phyloP scores from a whole-genome alignment of 139 green algal species.

The Coelastrella sp. region DNA sequence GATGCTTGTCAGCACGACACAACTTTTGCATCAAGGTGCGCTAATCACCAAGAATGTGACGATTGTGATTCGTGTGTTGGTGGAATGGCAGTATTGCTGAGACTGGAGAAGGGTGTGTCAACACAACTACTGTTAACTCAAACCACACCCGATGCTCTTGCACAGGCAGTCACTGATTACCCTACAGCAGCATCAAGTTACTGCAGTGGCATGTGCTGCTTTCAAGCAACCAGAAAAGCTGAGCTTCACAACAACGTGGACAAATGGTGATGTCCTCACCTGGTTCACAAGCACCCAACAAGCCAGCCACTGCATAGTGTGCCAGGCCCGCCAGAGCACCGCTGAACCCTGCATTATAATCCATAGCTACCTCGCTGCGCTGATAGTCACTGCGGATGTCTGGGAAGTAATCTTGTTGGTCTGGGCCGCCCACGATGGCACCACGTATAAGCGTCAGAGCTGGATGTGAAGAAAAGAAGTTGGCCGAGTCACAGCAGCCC shows the following conservation, averaged over 20 bases:
- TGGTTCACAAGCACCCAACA: background rate
- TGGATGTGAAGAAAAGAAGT: conserved; percentile 10
- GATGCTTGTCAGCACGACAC: background rate
- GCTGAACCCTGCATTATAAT: conserved; percentile 40
- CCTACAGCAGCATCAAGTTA: no score
- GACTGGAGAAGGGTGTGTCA: no score
- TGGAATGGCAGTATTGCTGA: no score
- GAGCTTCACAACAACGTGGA: no score
- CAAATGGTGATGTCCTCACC: no score
- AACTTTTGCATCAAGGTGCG: background rate
- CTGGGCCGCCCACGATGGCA: conserved; percentile 21
- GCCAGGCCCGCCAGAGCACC: conserved; percentile 22
- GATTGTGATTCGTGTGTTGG: no score
- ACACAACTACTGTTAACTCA: no score
- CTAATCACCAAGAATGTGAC: background rate
- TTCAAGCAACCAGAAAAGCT: no score
- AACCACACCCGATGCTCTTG: no score
- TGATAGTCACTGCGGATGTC: conserved; percentile 32
- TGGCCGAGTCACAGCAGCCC: conserved; percentile 22
- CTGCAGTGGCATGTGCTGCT: no score
- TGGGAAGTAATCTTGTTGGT: conserved; percentile 36
- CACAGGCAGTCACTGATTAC: no score
- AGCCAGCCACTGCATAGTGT: background rate
- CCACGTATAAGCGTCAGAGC: background rate
- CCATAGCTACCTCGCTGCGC: conserved; percentile 24